These are phyloP conservation scores for Rhamnella rubrinervis DNA, from an alignment of 331 rosid genomes.

Conservation along the genomic window DNA sequence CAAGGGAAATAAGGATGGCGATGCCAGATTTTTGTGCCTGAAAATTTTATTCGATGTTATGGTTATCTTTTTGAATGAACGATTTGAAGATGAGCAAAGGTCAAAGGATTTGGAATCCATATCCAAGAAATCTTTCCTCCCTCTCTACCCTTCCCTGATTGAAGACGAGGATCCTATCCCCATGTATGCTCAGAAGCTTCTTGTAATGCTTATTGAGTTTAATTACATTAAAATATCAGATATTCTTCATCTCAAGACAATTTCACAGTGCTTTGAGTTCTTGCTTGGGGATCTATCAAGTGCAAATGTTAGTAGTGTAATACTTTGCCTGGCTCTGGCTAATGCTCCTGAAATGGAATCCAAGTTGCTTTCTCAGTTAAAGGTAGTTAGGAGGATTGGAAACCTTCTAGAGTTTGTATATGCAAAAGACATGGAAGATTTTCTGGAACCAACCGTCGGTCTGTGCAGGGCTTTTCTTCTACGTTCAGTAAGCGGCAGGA, in stretches of 20 bases:
- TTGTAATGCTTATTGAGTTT: constrained; percentile 88
- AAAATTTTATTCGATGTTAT: constrained; percentile 81
- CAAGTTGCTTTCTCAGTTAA: constrained; percentile 85
- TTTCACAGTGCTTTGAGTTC: constrained; percentile 96
- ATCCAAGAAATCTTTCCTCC: constrained; percentile 74
- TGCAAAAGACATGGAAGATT: constrained; percentile 92
- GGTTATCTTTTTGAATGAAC: constrained; percentile 75
- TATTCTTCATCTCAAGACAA: constrained; percentile 78
- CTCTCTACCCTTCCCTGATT: constrained; percentile 87
- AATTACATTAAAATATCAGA: constrained; percentile 70
- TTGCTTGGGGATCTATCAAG: constrained; percentile 92
- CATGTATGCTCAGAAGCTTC: constrained; percentile 92
- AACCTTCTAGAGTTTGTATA: constrained; percentile 76
- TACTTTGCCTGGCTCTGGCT: constrained; percentile 85
- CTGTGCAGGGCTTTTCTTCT: constrained; percentile 86
- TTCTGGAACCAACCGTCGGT: constrained; percentile 87
- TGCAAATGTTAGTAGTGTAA: constrained; percentile 80
- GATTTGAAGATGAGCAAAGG: constrained; percentile 65
- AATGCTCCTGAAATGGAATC: constrained; percentile 97
- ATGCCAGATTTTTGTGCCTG: constrained; percentile 95
- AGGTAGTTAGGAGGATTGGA: constrained; percentile 89
- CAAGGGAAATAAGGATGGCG: constrained; percentile 93
- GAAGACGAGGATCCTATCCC: constrained; percentile 98
- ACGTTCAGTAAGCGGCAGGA: constrained; percentile 63
- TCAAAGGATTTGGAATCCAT: constrained; percentile 62